Evolutionary conservation across 352 stramenopile species (phyloP), one percentile per base, ranked within the genome.

Genomic region (Phytophthora crassamura): DNA sequence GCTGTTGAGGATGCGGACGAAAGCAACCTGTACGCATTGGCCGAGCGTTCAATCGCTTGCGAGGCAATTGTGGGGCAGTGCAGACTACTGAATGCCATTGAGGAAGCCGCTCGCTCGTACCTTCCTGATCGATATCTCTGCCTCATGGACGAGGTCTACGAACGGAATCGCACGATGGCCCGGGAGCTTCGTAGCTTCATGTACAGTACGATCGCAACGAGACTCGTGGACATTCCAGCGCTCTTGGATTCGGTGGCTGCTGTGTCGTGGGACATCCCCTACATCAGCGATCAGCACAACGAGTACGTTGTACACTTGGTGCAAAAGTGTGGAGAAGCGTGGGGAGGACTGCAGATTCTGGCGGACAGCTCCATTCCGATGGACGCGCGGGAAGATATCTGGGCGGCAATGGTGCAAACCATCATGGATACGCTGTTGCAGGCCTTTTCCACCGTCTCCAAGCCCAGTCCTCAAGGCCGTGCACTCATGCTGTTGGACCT

Each of bases 401-500:
- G 91, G 91, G 65, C 72, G 1, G 69, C 80, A 16, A 84, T 97
- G 57, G 82, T 97, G 46, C 87, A 97, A 39, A 77, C 75, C 6
- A 84, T 92, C n/a, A 89, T 98, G 74, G 86, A 97, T 67, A 78
- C 90, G 28, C 72, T 99, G 22, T 64, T 99, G 11, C 87, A 96
- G 30, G 94, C 90, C 2, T 98, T 98, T 64, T 87, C 91, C 0
- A 82, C 80, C n/a, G 80, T 98, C 11, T 15, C 75, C 20, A 90
- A 84, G 56, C 98, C 96, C 67, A 98, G 92, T 5, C 96, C 92
- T 3, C 97, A 99, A 75, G 97, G 97, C 3, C 82, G 97, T 45
- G 93, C 97, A 5, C 81, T 98, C 22, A 99, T 99, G 97, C 95
- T 91, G 43, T 97, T 99, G 82, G 97, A 99, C 65, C 71, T 99